Evolutionary conservation across 75 land plant species (phyloP).

Genomic region (Cunninghamia lanceolata): DNA sequence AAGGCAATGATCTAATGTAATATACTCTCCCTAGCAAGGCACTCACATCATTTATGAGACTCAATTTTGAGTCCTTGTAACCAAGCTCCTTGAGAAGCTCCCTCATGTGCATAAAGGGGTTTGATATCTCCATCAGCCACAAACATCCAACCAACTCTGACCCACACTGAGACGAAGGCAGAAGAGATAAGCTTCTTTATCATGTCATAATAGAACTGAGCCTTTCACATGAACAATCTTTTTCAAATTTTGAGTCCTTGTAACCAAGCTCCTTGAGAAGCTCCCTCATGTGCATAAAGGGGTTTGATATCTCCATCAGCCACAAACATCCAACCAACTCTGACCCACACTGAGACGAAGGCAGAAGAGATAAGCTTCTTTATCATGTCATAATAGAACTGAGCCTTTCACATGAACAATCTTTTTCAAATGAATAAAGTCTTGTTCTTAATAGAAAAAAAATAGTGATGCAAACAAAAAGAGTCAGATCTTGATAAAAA

Average conservation of each 20-base stretch:
- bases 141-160: conserved; percentile 83
- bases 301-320: conserved; percentile 87
- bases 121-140: conserved; percentile 81
- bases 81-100: conserved; percentile 91
- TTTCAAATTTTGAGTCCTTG: conserved; percentile 67
- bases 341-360: no score
- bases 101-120: conserved; percentile 84
- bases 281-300: conserved; percentile 87
- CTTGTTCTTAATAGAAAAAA: not conserved
- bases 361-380: no score
- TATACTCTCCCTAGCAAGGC: not conserved
- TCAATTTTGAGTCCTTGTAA: conserved; percentile 63
- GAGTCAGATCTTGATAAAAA: not conserved
- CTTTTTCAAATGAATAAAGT: not conserved
- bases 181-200: not conserved
- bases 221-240: no score
- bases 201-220: not conserved
- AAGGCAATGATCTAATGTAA: not conserved
- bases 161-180: conserved; percentile 57
- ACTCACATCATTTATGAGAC: conserved; percentile 77
- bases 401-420: not conserved
- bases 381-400: not conserved
- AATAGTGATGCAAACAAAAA: not conserved
- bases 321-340: no score
- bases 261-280: conserved; percentile 81